These are phyloP conservation scores for Eruca vesicaria DNA, from an alignment of 441 rosid species.

Conservation along the genomic window DNA sequence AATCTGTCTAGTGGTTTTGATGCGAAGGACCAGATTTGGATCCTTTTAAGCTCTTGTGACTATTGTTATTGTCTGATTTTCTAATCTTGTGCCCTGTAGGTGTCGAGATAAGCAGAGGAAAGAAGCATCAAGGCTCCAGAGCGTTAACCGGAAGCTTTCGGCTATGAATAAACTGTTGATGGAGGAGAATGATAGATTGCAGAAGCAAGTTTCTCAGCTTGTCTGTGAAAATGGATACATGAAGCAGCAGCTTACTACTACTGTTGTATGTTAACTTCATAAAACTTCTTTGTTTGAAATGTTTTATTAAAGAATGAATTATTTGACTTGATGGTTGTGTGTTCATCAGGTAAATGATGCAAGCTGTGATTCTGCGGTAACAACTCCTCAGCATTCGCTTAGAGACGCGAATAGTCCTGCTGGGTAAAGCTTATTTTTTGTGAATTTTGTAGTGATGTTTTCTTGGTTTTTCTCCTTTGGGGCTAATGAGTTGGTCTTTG, in stretches of 20 bases:
- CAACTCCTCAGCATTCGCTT: conserved; percentile 88
- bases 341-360: conserved; percentile 83
- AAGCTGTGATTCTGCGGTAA: conserved; percentile 87
- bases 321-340: conserved; percentile 4
- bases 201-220: conserved; percentile 97
- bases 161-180: conserved; percentile 97
- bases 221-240: conserved; percentile 92
- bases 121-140: conserved; percentile 91
- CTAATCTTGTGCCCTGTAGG: conserved; percentile 43
- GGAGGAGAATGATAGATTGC: conserved; percentile 98
- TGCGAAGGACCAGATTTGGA: neutral
- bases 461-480: neutral
- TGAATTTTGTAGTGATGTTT: neutral
- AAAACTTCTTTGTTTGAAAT: neutral
- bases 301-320: neutral
- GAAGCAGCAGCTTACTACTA: conserved; percentile 83
- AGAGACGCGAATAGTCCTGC: conserved; percentile 97
- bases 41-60: neutral
- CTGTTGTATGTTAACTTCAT: conserved; percentile 45
- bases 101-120: conserved; percentile 99
- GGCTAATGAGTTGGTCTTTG: neutral
- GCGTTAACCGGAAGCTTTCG: conserved; percentile 83
- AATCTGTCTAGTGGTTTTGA: conserved; percentile 19
- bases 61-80: neutral
- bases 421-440: conserved; percentile 53